Evolutionary conservation across 2,329 filamentous ascomycete species (phyloP), one percentile per base, ranked within the genome.

Genomic region (Neoarthrinium moseri): DNA sequence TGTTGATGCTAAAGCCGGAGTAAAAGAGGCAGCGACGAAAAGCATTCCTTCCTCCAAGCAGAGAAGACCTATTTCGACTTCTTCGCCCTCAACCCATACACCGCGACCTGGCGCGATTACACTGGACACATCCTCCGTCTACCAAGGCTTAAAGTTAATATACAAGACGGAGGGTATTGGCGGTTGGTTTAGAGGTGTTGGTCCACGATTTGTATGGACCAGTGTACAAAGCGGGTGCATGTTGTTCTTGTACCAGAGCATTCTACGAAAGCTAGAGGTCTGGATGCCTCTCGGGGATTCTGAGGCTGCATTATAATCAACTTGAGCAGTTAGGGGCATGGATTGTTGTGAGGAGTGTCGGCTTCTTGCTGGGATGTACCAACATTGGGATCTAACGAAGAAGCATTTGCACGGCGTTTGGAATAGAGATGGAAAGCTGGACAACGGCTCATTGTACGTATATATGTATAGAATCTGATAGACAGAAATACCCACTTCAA

Each of bases 211-310:
- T 47, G 89, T 97, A 12, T 99, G 94, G 94, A 99, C 94, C 18
- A 96, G 92, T 60, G 89, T 97, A 47, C 94, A 99, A 72, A 96
- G 89, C 61, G 89, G 91, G 33, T 95, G 90, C 54, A 97, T 97
- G 92, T 75, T 97, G 63, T 91, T 97, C 57, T 74, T 96, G 65
- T 97, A 97, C 67, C 92, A 97, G 71, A 87, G 85, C 49, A 74
- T 97, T 46, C 70, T 97, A 62, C 84, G 87, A 59, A 82, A 85
- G 67, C 78, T 97, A 54, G 87, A 91, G 46, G 55, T 67, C 32
- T 70, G 70, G 62, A 53, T 70, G 48, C 70, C 71, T 10, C 15
- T 56, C 27, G 65, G 68, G 49, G 53, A 52, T 44, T 53, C 57
- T 41, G 61, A 61, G 34, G 55, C 62, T 40, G 46, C 58, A 29